A percentile compares a stretch with the other conserved stretches of the same genome.
Evolutionary conservation across 108 stramenopile species (phyloP).

Genomic region (Skeletonema tropicum): DNA sequence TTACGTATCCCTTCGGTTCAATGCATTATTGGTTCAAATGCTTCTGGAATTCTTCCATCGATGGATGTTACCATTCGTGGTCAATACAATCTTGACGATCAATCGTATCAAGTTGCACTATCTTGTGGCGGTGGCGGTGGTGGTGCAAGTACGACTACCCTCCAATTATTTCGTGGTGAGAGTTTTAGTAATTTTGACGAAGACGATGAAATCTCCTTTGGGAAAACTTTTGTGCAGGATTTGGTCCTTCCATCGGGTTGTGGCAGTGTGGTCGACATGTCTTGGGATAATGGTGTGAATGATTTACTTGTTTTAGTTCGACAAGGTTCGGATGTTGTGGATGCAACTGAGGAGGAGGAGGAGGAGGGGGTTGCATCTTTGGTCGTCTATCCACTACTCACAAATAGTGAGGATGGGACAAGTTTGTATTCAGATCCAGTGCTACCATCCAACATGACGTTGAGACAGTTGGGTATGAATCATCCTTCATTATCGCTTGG

Average conservation of each 20-base stretch:
- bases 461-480: conserved; percentile 34
- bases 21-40: conserved; percentile 3
- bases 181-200: conserved; percentile 3
- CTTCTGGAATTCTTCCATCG: no score
- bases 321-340: neutral
- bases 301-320: conserved; percentile 34
- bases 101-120: neutral
- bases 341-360: neutral
- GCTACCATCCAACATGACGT: conserved; percentile 24
- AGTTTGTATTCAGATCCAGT: neutral
- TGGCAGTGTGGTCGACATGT: conserved; percentile 25
- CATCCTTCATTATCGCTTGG: conserved; percentile 2
- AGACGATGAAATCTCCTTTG: neutral
- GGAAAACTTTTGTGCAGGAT: neutral
- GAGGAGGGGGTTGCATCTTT: neutral
- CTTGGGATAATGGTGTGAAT: conserved; percentile 15
- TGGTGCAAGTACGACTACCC: neutral
- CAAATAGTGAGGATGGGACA: neutral
- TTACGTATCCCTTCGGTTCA: conserved; percentile 38
- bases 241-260: neutral
- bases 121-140: neutral
- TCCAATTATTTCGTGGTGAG: neutral
- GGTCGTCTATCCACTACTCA: conserved; percentile 25
- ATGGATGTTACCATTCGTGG: neutral
- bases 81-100: neutral